These are phyloP conservation scores for Aureobasidium sp. DNA, from an alignment of 2,329 filamentous ascomycete genomes.

Conservation along the genomic window DNA sequence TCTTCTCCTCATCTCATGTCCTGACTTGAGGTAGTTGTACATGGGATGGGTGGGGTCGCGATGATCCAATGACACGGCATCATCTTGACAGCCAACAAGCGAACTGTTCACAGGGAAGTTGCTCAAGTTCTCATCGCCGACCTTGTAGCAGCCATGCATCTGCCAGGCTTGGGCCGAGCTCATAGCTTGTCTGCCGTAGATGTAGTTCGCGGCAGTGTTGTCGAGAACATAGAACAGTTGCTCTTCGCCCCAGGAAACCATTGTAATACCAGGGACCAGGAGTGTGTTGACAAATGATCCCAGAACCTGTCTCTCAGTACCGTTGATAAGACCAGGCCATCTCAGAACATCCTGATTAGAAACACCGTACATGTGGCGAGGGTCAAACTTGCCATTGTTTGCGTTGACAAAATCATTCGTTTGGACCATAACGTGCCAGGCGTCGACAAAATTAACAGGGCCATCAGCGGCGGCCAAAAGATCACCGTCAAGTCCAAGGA, in stretches of 20 bases:
- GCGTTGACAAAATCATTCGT: slow-evolving; percentile 56
- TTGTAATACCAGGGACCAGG: slow-evolving; percentile 53
- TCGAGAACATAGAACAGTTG: slow-evolving; percentile 59
- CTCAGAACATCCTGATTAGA: slow-evolving; percentile 61
- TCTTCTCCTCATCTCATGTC: slow-evolving; percentile 52
- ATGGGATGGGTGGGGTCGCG: slow-evolving; percentile 56
- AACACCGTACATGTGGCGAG: slow-evolving; percentile 56
- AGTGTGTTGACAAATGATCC: slow-evolving; percentile 54
- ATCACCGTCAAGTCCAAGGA: slow-evolving; percentile 54
- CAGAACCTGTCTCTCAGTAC: slow-evolving; percentile 50
- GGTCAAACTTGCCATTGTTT: slow-evolving; percentile 55
- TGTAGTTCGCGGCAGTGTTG: slow-evolving; percentile 57
- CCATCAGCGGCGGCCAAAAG: slow-evolving; percentile 37
- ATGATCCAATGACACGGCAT: slow-evolving; percentile 52
- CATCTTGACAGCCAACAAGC: slow-evolving; percentile 50
- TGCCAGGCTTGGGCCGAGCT: slow-evolving; percentile 54
- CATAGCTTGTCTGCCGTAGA: slow-evolving; percentile 59
- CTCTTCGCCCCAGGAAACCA: slow-evolving; percentile 59
- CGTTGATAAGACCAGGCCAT: slow-evolving; percentile 53
- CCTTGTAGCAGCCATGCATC: slow-evolving; percentile 55
- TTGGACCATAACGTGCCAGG: slow-evolving; percentile 51
- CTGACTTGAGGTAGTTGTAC: slow-evolving; percentile 53
- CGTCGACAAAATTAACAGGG: slow-evolving; percentile 45
- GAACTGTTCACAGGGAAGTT: slow-evolving; percentile 51
- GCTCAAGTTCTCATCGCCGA: slow-evolving; percentile 51